phyloP scores from a whole-genome alignment of 805 yeast genomes.

The Kodamaea jinghongensis region DNA sequence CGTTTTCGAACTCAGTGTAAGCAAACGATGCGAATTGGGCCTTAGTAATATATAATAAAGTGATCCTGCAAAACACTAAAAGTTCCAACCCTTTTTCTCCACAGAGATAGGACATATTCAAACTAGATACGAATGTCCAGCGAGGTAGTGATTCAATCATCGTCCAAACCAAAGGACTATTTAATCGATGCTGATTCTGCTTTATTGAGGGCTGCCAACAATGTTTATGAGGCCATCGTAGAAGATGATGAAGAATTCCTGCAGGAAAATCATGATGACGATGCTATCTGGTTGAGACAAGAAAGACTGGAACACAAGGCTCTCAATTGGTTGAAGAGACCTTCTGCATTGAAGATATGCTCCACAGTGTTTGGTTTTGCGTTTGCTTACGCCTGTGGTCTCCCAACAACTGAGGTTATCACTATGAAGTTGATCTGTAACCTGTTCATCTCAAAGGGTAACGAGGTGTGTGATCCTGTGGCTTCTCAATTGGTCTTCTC shows the following conservation, averaged over 20 bases:
- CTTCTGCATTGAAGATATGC: slow-evolving; percentile 53
- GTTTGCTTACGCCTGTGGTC: slow-evolving; percentile 37
- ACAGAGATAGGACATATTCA: too few species aligned
- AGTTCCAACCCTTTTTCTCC: too few species aligned
- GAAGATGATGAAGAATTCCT: slow-evolving; percentile 33
- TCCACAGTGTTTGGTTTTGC: slow-evolving; percentile 40
- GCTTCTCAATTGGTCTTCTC: slow-evolving; percentile 43
- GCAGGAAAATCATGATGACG: slow-evolving; percentile 37
- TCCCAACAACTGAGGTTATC: slow-evolving; percentile 40
- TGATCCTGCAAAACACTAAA: too few species aligned
- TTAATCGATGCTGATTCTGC: neutral
- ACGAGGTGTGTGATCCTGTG: slow-evolving; percentile 27
- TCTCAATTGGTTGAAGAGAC: slow-evolving; percentile 56
- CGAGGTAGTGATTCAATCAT: too few species aligned
- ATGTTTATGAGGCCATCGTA: slow-evolving; percentile 41
- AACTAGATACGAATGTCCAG: too few species aligned
- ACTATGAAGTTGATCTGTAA: slow-evolving; percentile 30
- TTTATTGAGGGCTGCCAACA: slow-evolving; percentile 31
- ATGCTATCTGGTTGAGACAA: slow-evolving; percentile 43
- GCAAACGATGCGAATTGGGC: too few species aligned
- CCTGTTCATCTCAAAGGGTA: slow-evolving; percentile 14
- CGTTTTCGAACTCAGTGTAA: too few species aligned
- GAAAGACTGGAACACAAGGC: slow-evolving; percentile 24
- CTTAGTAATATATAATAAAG: too few species aligned
- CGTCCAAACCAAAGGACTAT: too few species aligned